phyloP scores from a whole-genome alignment of 257 asterid species.

The Buddleja alternifolia region DNA sequence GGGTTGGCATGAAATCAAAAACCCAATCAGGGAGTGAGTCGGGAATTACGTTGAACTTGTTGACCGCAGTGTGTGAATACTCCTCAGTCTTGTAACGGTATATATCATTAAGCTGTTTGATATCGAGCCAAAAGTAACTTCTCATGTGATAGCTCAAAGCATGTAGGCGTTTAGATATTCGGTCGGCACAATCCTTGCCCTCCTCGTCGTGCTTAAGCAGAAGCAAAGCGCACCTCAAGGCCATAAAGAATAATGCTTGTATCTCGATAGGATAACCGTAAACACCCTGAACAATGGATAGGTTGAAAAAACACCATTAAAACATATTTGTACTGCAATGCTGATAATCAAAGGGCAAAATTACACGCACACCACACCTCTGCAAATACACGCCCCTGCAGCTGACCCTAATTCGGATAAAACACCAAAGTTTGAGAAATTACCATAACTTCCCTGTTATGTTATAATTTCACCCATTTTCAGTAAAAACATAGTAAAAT shows the following conservation, averaged over 20 bases:
- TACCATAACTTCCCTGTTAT: no score
- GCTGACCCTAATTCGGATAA: no score
- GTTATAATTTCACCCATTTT: no score
- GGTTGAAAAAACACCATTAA: not conserved
- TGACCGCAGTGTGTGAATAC: conserved; percentile 92
- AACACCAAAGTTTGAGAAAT: no score
- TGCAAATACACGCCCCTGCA: no score
- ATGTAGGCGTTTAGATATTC: conserved; percentile 69
- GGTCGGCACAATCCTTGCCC: conserved; percentile 60
- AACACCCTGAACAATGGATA: conserved; percentile 60
- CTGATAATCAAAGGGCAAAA: no score
- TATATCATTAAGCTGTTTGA: conserved; percentile 79
- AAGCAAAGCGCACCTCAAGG: conserved; percentile 70
- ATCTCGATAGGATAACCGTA: conserved; percentile 93
- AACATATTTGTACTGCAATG: not conserved
- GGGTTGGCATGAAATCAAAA: conserved; percentile 87
- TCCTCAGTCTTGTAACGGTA: conserved; percentile 90
- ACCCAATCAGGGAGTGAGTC: conserved; percentile 93
- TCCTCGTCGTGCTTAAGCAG: conserved; percentile 79
- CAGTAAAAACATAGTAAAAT: no score
- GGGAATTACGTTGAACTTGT: conserved; percentile 91
- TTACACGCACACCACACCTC: no score
- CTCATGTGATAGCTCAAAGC: conserved; percentile 93
- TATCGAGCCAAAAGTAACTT: conserved; percentile 85
- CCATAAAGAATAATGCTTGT: conserved; percentile 91